These are phyloP conservation scores for Candida andamanensis DNA, from an alignment of 805 yeast species.

Conservation along the genomic window DNA sequence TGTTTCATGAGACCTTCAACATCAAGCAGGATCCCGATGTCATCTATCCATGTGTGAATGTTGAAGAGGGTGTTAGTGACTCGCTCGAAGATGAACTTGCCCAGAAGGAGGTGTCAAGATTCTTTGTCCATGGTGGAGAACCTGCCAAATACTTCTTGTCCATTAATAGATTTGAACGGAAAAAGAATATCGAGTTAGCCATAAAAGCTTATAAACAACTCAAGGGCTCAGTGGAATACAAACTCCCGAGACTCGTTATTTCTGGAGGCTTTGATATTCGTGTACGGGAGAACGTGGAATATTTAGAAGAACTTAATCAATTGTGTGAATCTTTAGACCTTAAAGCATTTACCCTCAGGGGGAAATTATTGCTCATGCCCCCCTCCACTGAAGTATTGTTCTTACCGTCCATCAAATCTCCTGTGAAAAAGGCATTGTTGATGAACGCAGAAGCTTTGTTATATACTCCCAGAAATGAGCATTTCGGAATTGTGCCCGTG, in stretches of 20 bases:
- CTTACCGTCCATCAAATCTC: conserved; percentile 71
- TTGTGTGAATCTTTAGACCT: conserved; percentile 45
- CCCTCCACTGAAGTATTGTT: conserved; percentile 53
- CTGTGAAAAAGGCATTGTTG: conserved; percentile 58
- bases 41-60: conserved; percentile 76
- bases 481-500: conserved; percentile 95
- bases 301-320: conserved; percentile 54
- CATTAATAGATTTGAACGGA: conserved; percentile 83
- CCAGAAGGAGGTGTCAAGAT: conserved; percentile 26
- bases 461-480: conserved; percentile 90
- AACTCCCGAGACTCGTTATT: conserved; percentile 51
- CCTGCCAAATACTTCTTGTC: conserved; percentile 53
- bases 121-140: too few species aligned
- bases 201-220: conserved; percentile 57
- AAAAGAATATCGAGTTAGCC: conserved; percentile 79
- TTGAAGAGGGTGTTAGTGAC: conserved; percentile 14
- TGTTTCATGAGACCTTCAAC: conserved; percentile 63
- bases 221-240: conserved; percentile 19
- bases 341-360: conserved; percentile 40
- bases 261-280: conserved; percentile 90
- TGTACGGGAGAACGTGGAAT: conserved; percentile 69
- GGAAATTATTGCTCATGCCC: conserved; percentile 31
- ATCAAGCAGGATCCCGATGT: conserved; percentile 46
- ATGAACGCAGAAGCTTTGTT: conserved; percentile 54
- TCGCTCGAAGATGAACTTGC: conserved; percentile 18